A percentile compares a stretch with the other conserved stretches of the same genome.
Evolutionary conservation across 805 yeast genomes (phyloP).

Genomic region (Candida ortonii): DNA sequence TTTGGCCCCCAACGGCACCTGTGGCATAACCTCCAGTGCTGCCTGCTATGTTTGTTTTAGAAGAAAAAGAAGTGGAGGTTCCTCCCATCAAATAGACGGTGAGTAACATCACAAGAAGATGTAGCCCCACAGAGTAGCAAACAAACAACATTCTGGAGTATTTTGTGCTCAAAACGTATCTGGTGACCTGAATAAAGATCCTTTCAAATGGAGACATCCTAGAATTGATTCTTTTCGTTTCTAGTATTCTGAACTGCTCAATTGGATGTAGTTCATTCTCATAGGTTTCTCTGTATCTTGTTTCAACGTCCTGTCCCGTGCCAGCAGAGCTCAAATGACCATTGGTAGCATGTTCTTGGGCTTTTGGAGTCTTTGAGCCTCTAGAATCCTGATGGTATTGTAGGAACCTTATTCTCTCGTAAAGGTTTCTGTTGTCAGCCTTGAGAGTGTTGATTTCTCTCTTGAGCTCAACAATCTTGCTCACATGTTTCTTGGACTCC

Average conservation of each 20-base stretch:
- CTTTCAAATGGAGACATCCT: slow-evolving; percentile 76
- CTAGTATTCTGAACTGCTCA: slow-evolving; percentile 74
- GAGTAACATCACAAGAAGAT: slow-evolving; percentile 65
- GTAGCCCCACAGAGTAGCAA: slow-evolving; percentile 71
- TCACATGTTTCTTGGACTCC: slow-evolving; percentile 60
- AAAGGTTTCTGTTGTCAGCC: slow-evolving; percentile 72
- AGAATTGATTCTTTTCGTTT: slow-evolving; percentile 70
- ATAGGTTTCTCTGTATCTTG: slow-evolving; percentile 58
- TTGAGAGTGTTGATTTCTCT: slow-evolving; percentile 63
- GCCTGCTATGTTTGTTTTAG: slow-evolving; percentile 17
- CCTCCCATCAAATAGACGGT: slow-evolving; percentile 49
- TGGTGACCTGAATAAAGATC: slow-evolving; percentile 66
- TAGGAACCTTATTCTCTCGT: slow-evolving; percentile 71
- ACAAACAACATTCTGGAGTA: slow-evolving; percentile 70
- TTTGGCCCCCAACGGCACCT: too few relatives aligned
- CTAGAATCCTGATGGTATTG: slow-evolving; percentile 45
- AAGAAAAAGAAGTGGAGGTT: slow-evolving; percentile 10
- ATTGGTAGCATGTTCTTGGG: slow-evolving; percentile 16
- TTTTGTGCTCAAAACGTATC: slow-evolving; percentile 72
- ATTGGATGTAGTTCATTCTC: slow-evolving; percentile 81
- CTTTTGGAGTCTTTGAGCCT: too few relatives aligned
- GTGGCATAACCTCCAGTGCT: slow-evolving; percentile 29
- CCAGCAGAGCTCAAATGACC: slow-evolving; percentile 5
- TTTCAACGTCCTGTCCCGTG: slow-evolving; percentile 42
- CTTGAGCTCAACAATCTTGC: slow-evolving; percentile 55